Conservation (phyloP, 208 protist genomes). For the Wallacemonas sp. region DNA sequence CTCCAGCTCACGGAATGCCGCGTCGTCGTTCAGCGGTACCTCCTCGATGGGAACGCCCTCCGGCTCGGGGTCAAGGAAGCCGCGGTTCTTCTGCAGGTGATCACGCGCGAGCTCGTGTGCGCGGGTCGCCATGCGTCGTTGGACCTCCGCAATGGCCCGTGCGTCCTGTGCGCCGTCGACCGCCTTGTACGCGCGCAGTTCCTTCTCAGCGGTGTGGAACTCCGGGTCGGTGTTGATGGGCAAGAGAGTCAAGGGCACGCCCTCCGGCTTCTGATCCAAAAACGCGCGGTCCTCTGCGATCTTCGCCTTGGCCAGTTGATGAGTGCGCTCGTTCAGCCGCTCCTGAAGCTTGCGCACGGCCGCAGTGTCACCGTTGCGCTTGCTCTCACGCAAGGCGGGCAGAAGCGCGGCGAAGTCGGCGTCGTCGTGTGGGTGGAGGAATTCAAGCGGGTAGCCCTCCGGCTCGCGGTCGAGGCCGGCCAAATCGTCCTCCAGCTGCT, state of each 20-base stretch:
- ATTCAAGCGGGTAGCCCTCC: slow-evolving; percentile 50
- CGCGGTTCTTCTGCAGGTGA: slow-evolving; percentile 43
- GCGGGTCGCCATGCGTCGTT: slow-evolving; percentile 50
- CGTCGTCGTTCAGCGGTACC: slow-evolving; percentile 57
- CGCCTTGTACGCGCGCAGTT: slow-evolving; percentile 49
- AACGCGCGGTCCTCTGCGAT: slow-evolving; percentile 52
- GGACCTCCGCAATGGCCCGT: slow-evolving; percentile 27
- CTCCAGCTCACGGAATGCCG: slow-evolving; percentile 40
- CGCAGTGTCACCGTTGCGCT: slow-evolving; percentile 20
- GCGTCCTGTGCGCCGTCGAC: background rate
- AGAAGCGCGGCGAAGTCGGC: slow-evolving; percentile 39
- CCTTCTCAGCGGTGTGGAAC: slow-evolving; percentile 60
- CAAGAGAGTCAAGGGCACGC: slow-evolving; percentile 52
- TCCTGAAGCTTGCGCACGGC: slow-evolving; percentile 43
- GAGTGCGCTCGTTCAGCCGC: slow-evolving; percentile 53
- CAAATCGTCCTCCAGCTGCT: slow-evolving; percentile 66
- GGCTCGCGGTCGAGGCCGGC: slow-evolving; percentile 53
- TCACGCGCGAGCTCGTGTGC: slow-evolving; percentile 56
- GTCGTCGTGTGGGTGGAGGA: slow-evolving; percentile 56
- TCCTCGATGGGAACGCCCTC: slow-evolving; percentile 60
- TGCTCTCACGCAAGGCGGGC: slow-evolving; percentile 37
- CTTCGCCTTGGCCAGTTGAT: slow-evolving; percentile 46
- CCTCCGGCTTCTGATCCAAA: slow-evolving; percentile 61
- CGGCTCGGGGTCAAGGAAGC: slow-evolving; percentile 66
- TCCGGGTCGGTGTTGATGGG: slow-evolving; percentile 53